Base-by-base conservation (phyloP, 768 basidiomycete species). In the Pseudohyphozyma bogoriensis region DNA sequence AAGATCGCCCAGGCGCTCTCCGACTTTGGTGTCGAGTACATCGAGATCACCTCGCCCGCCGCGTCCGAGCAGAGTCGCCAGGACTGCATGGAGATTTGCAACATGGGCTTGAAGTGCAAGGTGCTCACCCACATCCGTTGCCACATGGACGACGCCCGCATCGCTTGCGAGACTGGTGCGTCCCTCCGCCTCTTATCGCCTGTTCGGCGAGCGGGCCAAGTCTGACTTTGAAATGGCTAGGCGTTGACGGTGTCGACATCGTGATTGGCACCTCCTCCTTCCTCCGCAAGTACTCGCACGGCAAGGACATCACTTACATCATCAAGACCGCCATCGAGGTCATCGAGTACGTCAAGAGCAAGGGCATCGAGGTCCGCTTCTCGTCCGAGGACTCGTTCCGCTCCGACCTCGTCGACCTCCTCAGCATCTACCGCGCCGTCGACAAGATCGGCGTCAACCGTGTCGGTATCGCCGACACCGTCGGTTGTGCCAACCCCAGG, bases 321-420 rank as follows among this genome's bases (percentile, higher is more conserved):
- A 93, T 93, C 79, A 96, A 92, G 74, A 87, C 89, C 40, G 93
- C 93, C 62, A 90, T 96, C 70, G 92, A 96, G 75, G 95, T 99
- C 69, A 99, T 99, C 77, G 83, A 93, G 70, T 99, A 86, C 70
- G 93, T 99, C 82, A 99, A 99, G 81, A 91, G 87, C 79, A 99
- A 96, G 86, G 86, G 85, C 62, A 93, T 99, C 71, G 95, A 99
- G 78, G 89, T 99, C 73, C 90, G 95, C 61, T 99, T 99, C 82
- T 97, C 95, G 7, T 92, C 93, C 32, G 95, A 99, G 75, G 95
- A 99, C 74, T 95, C 91, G 24, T 99, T 99, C 89, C 89, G 95
- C 68, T 96, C 92, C 68, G 93, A 99, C 77, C 85, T 99, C 61
- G 95, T 97, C 76, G 95, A 99, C 77, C 82, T 99, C 47, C 80